Percentiles rank a stretch among this genome's conserved stretches.
These are phyloP conservation scores for Punctularia strigosozonata DNA, from an alignment of 768 basidiomycete genomes.

Conservation along the genomic window DNA sequence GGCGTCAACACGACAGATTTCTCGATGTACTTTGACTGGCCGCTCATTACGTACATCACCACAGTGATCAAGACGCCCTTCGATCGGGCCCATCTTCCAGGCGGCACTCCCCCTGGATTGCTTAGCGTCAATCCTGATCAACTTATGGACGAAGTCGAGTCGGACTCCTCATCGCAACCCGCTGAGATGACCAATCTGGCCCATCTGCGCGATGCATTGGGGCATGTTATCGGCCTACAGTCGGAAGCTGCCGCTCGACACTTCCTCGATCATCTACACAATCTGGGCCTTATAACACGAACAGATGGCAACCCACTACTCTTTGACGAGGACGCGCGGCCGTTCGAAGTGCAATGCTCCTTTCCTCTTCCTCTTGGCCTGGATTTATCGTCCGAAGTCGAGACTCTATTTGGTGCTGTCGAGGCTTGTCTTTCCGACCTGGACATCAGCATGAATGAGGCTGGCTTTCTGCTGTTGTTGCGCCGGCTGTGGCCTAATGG, in stretches of 20 bases:
- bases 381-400: conserved; percentile 63
- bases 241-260: conserved; percentile 40
- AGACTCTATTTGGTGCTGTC: conserved; percentile 56
- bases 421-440: conserved; percentile 62
- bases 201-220: conserved; percentile 49
- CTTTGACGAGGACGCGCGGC: conserved; percentile 22
- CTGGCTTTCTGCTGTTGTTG: conserved; percentile 56
- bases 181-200: conserved; percentile 49
- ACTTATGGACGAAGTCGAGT: conserved; percentile 8
- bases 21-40: conserved; percentile 56
- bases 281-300: conserved; percentile 49
- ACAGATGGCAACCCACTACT: conserved; percentile 24
- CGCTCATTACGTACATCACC: conserved; percentile 48
- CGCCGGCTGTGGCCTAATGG: conserved; percentile 67
- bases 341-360: conserved; percentile 29
- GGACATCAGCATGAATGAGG: conserved; percentile 65
- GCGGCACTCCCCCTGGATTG: conserved; percentile 31
- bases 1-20: conserved; percentile 24
- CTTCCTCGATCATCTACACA: conserved; percentile 47
- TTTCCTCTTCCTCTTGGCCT: conserved; percentile 65
- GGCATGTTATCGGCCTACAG: conserved; percentile 43
- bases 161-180: conserved; percentile 25
- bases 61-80: conserved; percentile 37
- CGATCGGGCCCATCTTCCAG: conserved; percentile 3
- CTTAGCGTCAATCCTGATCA: conserved; percentile 28